Conservation (phyloP, 2,329 filamentous ascomycete genomes). For the Aspergillus fumigatiaffinis region DNA sequence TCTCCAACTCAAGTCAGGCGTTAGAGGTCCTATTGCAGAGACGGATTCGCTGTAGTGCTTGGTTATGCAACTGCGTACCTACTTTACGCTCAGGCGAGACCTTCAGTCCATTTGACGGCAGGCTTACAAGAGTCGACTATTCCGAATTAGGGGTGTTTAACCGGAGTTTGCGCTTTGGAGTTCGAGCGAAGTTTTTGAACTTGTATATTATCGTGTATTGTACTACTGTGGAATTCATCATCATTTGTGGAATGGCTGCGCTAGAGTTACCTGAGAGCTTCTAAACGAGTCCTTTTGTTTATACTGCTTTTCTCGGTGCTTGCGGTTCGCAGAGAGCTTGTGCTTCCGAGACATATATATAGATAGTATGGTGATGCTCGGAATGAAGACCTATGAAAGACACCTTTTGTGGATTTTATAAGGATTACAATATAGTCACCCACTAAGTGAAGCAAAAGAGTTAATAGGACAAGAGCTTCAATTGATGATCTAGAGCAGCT, state of each 20-base stretch:
- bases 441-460: neutral
- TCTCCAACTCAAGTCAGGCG: neutral
- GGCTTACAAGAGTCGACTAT: conserved; percentile 5
- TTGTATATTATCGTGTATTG: neutral
- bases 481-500: neutral
- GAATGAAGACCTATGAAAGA: neutral
- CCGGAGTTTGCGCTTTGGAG: neutral
- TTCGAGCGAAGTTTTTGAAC: neutral
- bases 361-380: neutral
- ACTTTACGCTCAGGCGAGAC: conserved; percentile 4
- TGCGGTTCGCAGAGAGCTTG: neutral
- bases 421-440: neutral
- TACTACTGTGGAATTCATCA: neutral
- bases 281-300: neutral
- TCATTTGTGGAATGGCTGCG: neutral
- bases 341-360: neutral
- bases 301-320: neutral
- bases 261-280: neutral
- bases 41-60: neutral
- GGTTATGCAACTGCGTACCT: conserved; percentile 5
- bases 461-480: neutral
- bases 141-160: conserved; percentile 7
- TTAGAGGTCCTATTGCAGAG: neutral
- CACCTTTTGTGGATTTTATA: neutral
- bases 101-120: conserved; percentile 1